phyloP scores from a whole-genome alignment of 1,284 basidiomycete genomes.

The Fistulina hepatica region DNA sequence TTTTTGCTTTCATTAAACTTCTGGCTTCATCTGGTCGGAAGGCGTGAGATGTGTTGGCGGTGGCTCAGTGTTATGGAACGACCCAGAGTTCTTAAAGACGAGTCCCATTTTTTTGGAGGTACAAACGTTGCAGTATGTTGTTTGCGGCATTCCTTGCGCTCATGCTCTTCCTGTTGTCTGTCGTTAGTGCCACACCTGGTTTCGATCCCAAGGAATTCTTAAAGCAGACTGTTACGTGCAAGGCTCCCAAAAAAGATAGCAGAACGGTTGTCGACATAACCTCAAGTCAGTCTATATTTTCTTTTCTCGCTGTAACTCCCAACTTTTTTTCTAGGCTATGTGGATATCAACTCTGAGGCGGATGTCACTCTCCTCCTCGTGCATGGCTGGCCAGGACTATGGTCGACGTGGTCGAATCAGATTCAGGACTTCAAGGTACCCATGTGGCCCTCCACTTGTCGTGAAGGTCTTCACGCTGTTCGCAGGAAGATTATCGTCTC shows the following conservation, averaged over 20 bases:
- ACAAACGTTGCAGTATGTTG: too few species aligned
- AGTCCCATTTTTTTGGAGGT: too few species aligned
- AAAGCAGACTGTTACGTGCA: slow-evolving; percentile 27
- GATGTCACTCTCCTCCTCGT: slow-evolving; percentile 47
- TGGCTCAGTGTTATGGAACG: too few species aligned
- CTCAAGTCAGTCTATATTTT: slow-evolving; percentile 21
- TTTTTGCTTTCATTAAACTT: too few species aligned
- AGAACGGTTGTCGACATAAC: slow-evolving; percentile 24
- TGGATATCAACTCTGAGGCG: slow-evolving; percentile 46
- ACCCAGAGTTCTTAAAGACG: too few species aligned
- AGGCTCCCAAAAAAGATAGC: slow-evolving; percentile 24
- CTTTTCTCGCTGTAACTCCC: neutral
- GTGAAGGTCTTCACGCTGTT: too few species aligned
- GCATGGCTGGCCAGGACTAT: slow-evolving; percentile 66
- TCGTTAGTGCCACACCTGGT: slow-evolving; percentile 3
- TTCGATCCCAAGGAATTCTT: slow-evolving; percentile 32
- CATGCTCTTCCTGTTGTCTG: too few species aligned
- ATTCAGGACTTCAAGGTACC: slow-evolving; percentile 50
- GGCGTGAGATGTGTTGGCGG: too few species aligned
- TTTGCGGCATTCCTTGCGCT: too few species aligned
- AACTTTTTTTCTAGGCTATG: slow-evolving; percentile 37
- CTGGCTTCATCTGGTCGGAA: too few species aligned
- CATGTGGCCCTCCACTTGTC: slow-evolving; percentile 1
- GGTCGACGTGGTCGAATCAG: slow-evolving; percentile 62
- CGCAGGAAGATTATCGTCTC: slow-evolving; percentile 45